Evolutionary conservation across 2,329 filamentous ascomycete genomes (phyloP), one percentile per base, ranked within the genome.

Genomic region (Lasiodiplodia sp.): DNA sequence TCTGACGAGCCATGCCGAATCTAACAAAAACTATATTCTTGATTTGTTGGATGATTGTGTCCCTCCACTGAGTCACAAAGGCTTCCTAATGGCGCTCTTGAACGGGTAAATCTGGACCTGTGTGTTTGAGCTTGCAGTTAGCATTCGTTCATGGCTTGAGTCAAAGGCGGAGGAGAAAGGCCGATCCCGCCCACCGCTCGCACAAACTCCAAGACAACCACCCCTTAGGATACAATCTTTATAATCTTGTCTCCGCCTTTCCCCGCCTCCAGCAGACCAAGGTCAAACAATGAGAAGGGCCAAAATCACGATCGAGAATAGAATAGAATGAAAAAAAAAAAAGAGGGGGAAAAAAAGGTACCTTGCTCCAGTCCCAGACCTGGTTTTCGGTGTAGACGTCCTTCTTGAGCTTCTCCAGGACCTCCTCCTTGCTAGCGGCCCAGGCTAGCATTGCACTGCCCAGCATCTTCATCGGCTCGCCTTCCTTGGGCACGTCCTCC

Each of bases 301-400:
- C 51, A 21, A 23, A 53, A 31, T 2, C 18, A 8, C 1, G 18
- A 47, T 7, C 3, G 16, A 31, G 18, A n/a, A n/a, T 1, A 7
- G 16, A 28, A 11, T 5, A 2, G 14, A 55, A 6, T 31, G 1
- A 18, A 18, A 40, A n/a, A 21, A 44, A 16, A 16, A 47, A 28
- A 56, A 55, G 37, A 37, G 8, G 37, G 28, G 23, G 4, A 34
- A 38, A 40, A 38, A 55, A 16, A 28, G 23, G 8, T 57, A 83
- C 78, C 77, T 84, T 84, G 11, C 78, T 77, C 75, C 76, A 72
- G 82, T 97, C 92, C 94, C 94, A 97, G 10, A 96, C 93, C 0
- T 89, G 92, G 53, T 80, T 84, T 70, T 81, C 85, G 11, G 85
- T 83, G 80, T 97, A 97, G 11, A 94, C 82, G 81, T 97, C 94